Evolutionary conservation across 139 green algal genomes (phyloP).

Genomic region (Gonium pectorale): DNA sequence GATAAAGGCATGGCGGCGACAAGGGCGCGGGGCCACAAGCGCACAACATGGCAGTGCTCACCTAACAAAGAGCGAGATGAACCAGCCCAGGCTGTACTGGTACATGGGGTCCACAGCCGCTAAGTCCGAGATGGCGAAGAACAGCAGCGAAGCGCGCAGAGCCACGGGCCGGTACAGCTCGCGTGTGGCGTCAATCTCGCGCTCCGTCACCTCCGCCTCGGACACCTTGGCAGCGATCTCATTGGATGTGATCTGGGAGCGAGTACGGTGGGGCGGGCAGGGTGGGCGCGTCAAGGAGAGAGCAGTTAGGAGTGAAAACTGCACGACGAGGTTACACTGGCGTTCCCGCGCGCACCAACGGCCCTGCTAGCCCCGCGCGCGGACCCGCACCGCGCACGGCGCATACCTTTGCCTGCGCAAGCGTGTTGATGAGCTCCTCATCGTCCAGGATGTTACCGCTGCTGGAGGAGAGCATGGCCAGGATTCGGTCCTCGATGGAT

Average conservation of each 20-base stretch:
- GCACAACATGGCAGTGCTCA: too few species aligned
- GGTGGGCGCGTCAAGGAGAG: too few species aligned
- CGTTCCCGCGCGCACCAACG: too few species aligned
- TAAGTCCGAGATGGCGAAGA: constrained; percentile 88
- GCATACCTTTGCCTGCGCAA: constrained; percentile 77
- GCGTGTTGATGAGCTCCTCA: constrained; percentile 85
- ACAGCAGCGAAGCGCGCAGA: constrained; percentile 74
- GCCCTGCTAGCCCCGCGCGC: too few species aligned
- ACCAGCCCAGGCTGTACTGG: constrained; percentile 77
- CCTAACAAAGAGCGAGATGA: constrained; percentile 50
- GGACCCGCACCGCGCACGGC: too few species aligned
- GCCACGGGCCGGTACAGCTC: constrained; percentile 84
- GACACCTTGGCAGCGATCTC: constrained; percentile 77
- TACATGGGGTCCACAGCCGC: constrained; percentile 86
- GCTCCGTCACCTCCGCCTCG: constrained; percentile 81
- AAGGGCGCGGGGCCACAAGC: too few species aligned
- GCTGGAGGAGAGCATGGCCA: constrained; percentile 68
- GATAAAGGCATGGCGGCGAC: too few species aligned
- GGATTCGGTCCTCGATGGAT: constrained; percentile 82
- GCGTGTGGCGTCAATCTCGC: constrained; percentile 78
- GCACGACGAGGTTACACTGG: too few species aligned
- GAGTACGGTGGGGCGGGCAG: too few species aligned
- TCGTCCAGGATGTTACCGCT: constrained; percentile 85
- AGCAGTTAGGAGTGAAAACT: too few species aligned
- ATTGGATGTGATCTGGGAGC: constrained; percentile 73